Conservation (phyloP, 768 basidiomycete genomes). For the Hortiboletus flavorubellus region DNA sequence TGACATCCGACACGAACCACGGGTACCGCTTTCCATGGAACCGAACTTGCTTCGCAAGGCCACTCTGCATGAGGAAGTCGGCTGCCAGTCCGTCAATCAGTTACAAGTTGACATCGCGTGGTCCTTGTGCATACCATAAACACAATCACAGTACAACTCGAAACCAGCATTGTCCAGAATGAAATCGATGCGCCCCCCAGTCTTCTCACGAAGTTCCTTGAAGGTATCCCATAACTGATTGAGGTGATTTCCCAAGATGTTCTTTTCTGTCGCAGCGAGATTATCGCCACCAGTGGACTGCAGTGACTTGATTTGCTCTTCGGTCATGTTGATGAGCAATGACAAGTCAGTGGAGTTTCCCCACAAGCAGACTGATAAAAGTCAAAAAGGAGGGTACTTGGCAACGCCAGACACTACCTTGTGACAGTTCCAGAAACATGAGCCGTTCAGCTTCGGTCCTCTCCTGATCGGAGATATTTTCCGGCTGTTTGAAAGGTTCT, state of each 20-base stretch:
- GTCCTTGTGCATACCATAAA: constrained; percentile 58
- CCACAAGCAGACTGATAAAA: constrained; percentile 81
- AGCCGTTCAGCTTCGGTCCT: constrained; percentile 69
- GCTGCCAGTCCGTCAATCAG: constrained; percentile 44
- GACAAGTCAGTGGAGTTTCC: constrained; percentile 96
- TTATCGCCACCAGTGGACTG: constrained; percentile 96
- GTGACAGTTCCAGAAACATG: constrained; percentile 91
- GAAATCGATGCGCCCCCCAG: constrained; percentile 75
- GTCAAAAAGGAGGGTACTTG: not conserved
- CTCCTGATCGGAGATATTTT: constrained; percentile 48
- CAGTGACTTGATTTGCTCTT: constrained; percentile 94
- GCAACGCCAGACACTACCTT: constrained; percentile 48
- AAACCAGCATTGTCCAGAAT: constrained; percentile 82
- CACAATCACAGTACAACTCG: constrained; percentile 84
- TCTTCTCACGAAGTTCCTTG: constrained; percentile 62
- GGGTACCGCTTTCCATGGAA: constrained; percentile 97
- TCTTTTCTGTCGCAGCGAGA: constrained; percentile 93
- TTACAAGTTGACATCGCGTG: not conserved
- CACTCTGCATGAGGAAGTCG: constrained; percentile 91
- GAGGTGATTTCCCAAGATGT: constrained; percentile 88
- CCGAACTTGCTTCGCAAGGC: constrained; percentile 75
- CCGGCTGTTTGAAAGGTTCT: constrained; percentile 68
- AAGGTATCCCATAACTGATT: constrained; percentile 69
- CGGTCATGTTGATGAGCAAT: constrained; percentile 94
- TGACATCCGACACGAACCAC: constrained; percentile 95